Evolutionary conservation across 2,329 filamentous ascomycete genomes (phyloP), one percentile per base, ranked within the genome.

Genomic region (Trichoderma pleuroti): DNA sequence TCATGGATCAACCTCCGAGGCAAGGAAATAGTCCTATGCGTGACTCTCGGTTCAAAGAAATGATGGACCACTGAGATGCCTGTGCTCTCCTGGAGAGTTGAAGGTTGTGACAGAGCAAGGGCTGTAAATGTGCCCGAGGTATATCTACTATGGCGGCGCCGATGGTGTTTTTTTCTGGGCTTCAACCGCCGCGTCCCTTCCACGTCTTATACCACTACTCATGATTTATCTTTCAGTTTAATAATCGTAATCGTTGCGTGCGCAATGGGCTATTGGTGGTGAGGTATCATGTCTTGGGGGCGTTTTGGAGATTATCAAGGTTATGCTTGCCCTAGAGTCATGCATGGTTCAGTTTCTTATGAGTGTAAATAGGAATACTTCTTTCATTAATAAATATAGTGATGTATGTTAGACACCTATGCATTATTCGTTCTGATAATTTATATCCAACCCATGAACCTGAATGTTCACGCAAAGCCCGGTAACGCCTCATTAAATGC

Each of bases 11-110:
- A 18, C 76, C 74, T 0, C 73, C 73, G 24, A 77, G 79, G n/a
- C 80, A 81, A 61, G 83, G 83, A 60, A 82, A 82, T 65, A 90
- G 87, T 76, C 87, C 87, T 0, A 84, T 80, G 5, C 81, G 88
- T 67, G 86, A 87, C 72, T 88, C 88, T 49, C 86, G 83, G 74
- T 91, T 91, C 74, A 82, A 81, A 61, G 89, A 91, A 79, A 85
- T 86, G 72, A 83, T 90, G 69, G 76, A 80, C 56, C 74, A 72
- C 36, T 80, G 72, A 78, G 42, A 26, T 21, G 6, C 9, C 2
- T 8, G 9, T n/a, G 26, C 11, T 42, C 26, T 39, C 32, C 4
- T 11, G 7, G n/a, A 36, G 8, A 24, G 9, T 42, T n/a, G 14
- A 30, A 42, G 59, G 9, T 12, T 14, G 21, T 12, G 36, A 10